These are phyloP conservation scores for Protea cynaroides DNA, from an alignment of 164 flowering plant species.

Conservation along the genomic window DNA sequence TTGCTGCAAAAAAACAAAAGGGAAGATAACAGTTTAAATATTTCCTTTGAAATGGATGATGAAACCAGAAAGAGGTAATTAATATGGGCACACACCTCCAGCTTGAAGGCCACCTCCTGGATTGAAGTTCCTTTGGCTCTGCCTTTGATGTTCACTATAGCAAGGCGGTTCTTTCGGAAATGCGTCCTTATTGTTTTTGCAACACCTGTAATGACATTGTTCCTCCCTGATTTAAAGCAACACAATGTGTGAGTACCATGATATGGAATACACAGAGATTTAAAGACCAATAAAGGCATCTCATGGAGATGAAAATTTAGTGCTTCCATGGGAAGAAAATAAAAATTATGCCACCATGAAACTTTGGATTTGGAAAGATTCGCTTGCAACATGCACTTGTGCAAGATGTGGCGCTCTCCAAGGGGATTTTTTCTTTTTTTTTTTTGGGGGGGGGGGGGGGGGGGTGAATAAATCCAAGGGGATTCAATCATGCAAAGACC, in stretches of 20 bases:
- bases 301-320: too few relatives aligned
- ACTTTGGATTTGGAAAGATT: too few relatives aligned
- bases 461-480: too few relatives aligned
- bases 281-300: too few relatives aligned
- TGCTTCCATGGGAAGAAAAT: too few relatives aligned
- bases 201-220: conserved; percentile 69
- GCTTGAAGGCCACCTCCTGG: conserved; percentile 65
- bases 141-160: conserved; percentile 90
- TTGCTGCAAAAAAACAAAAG: conserved; percentile 44
- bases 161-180: conserved; percentile 76
- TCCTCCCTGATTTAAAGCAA: conserved; percentile 45
- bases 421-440: too few relatives aligned
- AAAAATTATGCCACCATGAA: too few relatives aligned
- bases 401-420: too few relatives aligned
- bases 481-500: too few relatives aligned
- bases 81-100: conserved; percentile 47
- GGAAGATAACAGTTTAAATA: not conserved
- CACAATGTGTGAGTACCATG: not conserved
- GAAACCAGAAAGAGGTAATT: not conserved
- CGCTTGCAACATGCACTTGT: too few relatives aligned
- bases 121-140: conserved; percentile 92
- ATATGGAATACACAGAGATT: too few relatives aligned
- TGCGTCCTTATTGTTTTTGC: conserved; percentile 76
- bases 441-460: too few relatives aligned
- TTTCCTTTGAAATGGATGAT: conserved; percentile 1